Conservation (phyloP, 139 green algal species). For the Edaphochlamys debaryana region DNA sequence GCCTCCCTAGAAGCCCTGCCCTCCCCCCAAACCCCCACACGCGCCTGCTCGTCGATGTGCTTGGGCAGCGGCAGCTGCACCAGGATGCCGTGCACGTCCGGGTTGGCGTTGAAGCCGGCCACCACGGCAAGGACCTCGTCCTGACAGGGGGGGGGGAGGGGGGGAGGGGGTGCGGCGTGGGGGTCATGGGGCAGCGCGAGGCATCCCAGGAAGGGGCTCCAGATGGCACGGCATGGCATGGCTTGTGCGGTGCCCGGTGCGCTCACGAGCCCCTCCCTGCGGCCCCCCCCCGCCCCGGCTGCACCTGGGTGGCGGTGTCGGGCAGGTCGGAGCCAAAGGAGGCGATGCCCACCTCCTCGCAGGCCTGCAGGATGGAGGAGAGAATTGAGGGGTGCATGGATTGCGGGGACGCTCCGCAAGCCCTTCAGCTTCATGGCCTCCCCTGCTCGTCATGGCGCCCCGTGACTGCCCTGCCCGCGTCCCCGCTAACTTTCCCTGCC, state of each 20-base stretch:
- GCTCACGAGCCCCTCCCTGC: no score
- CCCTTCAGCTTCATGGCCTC: no score
- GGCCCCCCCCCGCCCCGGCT: no score
- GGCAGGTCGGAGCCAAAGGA: slow-evolving; percentile 91
- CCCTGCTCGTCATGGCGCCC: no score
- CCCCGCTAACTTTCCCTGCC: no score
- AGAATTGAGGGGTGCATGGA: no score
- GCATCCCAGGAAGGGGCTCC: no score
- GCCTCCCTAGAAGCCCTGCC: no score
- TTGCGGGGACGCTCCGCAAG: not conserved
- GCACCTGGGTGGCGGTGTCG: slow-evolving; percentile 70
- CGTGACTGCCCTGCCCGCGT: no score
- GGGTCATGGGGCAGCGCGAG: not conserved
- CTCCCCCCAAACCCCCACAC: not conserved
- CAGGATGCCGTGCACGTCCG: slow-evolving; percentile 93
- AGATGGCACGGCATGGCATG: no score
- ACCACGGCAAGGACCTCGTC: slow-evolving; percentile 93
- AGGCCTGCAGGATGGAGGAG: slow-evolving; percentile 12
- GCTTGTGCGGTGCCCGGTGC: no score
- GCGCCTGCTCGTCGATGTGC: slow-evolving; percentile 89
- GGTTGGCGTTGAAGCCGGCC: slow-evolving; percentile 78
- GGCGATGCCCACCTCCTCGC: slow-evolving; percentile 87
- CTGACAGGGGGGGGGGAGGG: slow-evolving; percentile 50
- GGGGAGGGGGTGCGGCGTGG: not conserved
- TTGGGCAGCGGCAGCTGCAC: slow-evolving; percentile 96